These are phyloP conservation scores for Cucurbita argyrosperma DNA, from an alignment of 306 rosid genomes.

Conservation along the genomic window DNA sequence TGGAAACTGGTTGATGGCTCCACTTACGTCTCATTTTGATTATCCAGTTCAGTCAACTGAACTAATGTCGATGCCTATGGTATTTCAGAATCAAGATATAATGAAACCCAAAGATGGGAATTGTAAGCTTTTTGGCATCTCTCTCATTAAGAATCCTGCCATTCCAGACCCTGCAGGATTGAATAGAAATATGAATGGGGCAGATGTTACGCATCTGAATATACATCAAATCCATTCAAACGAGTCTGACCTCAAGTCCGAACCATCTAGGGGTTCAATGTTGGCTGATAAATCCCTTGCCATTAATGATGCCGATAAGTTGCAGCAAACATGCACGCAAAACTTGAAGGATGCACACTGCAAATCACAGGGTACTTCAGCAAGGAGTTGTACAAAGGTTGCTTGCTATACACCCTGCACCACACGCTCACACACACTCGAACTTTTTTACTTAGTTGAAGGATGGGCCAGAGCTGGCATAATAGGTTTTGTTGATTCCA, in stretches of 20 bases:
- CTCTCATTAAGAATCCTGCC: conserved; percentile 34
- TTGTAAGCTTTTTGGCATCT: conserved; percentile 74
- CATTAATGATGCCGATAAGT: conserved; percentile 31
- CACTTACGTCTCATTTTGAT: conserved; percentile 40
- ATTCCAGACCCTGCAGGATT: conserved; percentile 21
- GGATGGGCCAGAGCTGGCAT: not conserved
- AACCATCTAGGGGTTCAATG: conserved; percentile 29
- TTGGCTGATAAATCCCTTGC: conserved; percentile 20
- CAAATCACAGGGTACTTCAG: conserved; percentile 36
- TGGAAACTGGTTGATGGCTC: conserved; percentile 60
- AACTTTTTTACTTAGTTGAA: not conserved
- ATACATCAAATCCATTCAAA: conserved; percentile 11
- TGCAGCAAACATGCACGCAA: conserved; percentile 21
- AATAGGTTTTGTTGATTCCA: conserved; percentile 20
- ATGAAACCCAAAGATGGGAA: conserved; percentile 48
- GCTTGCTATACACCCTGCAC: not conserved
- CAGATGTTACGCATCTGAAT: conserved; percentile 13
- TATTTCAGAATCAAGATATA: conserved; percentile 22
- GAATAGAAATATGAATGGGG: conserved; percentile 21
- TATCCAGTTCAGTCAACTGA: conserved; percentile 33
- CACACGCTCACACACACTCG: not conserved
- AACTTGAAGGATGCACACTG: conserved; percentile 38
- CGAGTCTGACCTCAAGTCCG: conserved; percentile 41
- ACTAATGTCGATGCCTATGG: conserved; percentile 16
- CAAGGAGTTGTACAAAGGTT: conserved; percentile 88